These are phyloP conservation scores for Yamadazyma songkhlaensis DNA, from an alignment of 1,139 yeast species.

Conservation along the genomic window DNA sequence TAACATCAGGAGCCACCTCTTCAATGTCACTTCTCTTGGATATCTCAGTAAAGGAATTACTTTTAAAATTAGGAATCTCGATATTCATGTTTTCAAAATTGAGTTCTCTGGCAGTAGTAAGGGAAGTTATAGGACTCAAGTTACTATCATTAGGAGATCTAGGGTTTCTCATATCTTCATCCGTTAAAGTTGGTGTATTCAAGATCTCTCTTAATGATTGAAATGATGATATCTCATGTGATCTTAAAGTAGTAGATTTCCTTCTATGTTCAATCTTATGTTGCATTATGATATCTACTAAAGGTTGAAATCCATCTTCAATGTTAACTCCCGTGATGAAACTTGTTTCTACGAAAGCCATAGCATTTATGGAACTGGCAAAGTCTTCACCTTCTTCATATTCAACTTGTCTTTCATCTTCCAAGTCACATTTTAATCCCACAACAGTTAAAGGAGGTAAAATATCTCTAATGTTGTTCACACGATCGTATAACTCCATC, in stretches of 20 bases:
- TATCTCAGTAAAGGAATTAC: slow-evolving; percentile 5
- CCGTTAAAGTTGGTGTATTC: slow-evolving; percentile 3
- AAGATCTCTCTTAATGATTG: slow-evolving; percentile 11
- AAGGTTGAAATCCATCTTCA: slow-evolving; percentile 27
- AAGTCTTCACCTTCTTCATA: slow-evolving; percentile 28
- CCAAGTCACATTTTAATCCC: slow-evolving; percentile 32
- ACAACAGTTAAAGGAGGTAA: slow-evolving; percentile 32
- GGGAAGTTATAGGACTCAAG: slow-evolving; percentile 1
- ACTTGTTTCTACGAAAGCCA: slow-evolving; percentile 30
- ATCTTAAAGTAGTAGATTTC: slow-evolving; percentile 1
- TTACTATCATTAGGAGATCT: neutral
- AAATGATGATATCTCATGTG: slow-evolving; percentile 6
- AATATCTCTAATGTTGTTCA: slow-evolving; percentile 17
- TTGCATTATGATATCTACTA: slow-evolving; percentile 16
- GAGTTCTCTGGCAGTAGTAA: slow-evolving; percentile 1
- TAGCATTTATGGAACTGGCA: slow-evolving; percentile 26
- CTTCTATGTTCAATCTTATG: slow-evolving; percentile 5
- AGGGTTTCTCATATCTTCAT: neutral
- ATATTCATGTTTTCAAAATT: slow-evolving; percentile 8
- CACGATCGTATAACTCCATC: slow-evolving; percentile 25
- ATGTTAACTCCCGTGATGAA: slow-evolving; percentile 21
- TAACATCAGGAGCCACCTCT: neutral
- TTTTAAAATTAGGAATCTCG: slow-evolving; percentile 9
- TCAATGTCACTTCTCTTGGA: neutral
- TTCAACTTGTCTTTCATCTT: slow-evolving; percentile 23